These are phyloP conservation scores for Metarhizium album DNA, from an alignment of 2,329 filamentous ascomycete species.

Conservation along the genomic window DNA sequence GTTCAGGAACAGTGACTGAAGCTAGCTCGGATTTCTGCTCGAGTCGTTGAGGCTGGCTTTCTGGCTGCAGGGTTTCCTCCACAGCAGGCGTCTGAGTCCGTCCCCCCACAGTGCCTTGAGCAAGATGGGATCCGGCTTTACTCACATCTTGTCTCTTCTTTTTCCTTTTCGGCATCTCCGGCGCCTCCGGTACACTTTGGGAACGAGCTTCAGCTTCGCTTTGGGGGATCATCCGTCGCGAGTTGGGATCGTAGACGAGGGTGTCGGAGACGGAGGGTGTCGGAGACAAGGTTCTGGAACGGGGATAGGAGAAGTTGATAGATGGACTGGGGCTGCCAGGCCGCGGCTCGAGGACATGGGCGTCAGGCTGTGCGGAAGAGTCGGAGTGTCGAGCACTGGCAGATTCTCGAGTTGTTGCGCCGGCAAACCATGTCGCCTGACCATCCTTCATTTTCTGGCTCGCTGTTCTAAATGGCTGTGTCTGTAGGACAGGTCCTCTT, in stretches of 20 bases:
- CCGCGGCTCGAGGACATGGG: constrained; percentile 22
- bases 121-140: constrained; percentile 33
- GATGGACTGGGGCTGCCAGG: constrained; percentile 39
- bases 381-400: constrained; percentile 35
- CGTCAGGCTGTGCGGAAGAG: constrained; percentile 22
- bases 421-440: constrained; percentile 38
- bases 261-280: constrained; percentile 21
- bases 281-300: constrained; percentile 25
- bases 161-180: constrained; percentile 30
- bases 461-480: constrained; percentile 39
- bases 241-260: constrained; percentile 56
- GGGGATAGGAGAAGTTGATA: constrained; percentile 50
- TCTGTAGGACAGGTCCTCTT: constrained; percentile 32
- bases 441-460: constrained; percentile 39
- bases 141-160: constrained; percentile 27
- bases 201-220: constrained; percentile 32
- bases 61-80: constrained; percentile 13
- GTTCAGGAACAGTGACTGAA: neutral
- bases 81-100: constrained; percentile 39
- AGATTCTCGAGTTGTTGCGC: constrained; percentile 30
- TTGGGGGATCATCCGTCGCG: constrained; percentile 48
- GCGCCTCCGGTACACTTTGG: constrained; percentile 27
- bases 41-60: constrained; percentile 3
- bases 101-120: constrained; percentile 40
- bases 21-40: neutral